A percentile compares a stretch with the other conserved stretches of the same genome.
phyloP scores from a whole-genome alignment of 2,329 filamentous ascomycete genomes.

The Botrytis squamosa region DNA sequence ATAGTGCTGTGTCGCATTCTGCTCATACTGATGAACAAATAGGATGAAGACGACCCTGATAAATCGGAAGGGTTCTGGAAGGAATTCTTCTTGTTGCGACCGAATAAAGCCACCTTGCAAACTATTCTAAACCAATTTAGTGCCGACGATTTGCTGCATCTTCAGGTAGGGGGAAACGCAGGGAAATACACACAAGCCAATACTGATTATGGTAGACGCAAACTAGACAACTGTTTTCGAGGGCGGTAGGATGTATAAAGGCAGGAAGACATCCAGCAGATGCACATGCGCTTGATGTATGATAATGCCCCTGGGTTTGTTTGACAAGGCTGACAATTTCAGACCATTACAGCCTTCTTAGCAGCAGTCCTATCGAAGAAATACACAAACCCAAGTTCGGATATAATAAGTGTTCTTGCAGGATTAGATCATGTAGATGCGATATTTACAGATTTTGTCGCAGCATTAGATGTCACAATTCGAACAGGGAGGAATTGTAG shows the following conservation, averaged over 20 bases:
- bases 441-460: constrained; percentile 85
- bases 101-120: constrained; percentile 69
- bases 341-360: constrained; percentile 91
- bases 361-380: constrained; percentile 79
- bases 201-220: constrained; percentile 33
- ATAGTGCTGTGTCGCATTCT: background rate
- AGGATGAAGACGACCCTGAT: constrained; percentile 65
- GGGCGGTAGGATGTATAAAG: constrained; percentile 69
- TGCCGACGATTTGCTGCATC: constrained; percentile 71
- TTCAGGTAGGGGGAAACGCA: constrained; percentile 54
- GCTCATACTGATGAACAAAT: constrained; percentile 31
- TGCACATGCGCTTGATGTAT: constrained; percentile 82
- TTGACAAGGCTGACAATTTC: constrained; percentile 44
- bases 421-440: constrained; percentile 85
- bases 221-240: constrained; percentile 65
- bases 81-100: constrained; percentile 89
- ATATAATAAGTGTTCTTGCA: constrained; percentile 86
- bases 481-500: constrained; percentile 69
- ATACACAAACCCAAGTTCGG: constrained; percentile 92
- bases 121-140: constrained; percentile 67
- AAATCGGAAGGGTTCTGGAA: constrained; percentile 91
- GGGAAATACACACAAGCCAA: constrained; percentile 7
- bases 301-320: constrained; percentile 33
- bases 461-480: constrained; percentile 77
- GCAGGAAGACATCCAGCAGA: constrained; percentile 59